A percentile compares a stretch with the other conserved stretches of the same genome.
Evolutionary conservation across 495 filamentous ascomycete species (phyloP).

Genomic region (Aspergillus olivimuriae): DNA sequence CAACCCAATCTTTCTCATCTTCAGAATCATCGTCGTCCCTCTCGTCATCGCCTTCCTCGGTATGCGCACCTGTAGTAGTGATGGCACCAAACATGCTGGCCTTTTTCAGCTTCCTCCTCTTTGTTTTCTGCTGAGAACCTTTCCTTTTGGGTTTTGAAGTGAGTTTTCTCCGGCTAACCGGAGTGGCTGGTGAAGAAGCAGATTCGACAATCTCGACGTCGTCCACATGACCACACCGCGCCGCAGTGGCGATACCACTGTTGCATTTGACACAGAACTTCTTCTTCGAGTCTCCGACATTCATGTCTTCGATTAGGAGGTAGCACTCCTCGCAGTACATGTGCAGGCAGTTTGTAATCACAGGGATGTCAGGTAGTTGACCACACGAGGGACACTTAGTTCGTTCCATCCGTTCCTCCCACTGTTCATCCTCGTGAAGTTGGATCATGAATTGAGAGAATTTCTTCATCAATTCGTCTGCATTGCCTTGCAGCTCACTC

Average conservation of each 20-base stretch:
- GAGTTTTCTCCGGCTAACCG: background rate
- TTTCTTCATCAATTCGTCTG: slow-evolving; percentile 2
- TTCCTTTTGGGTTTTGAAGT: background rate
- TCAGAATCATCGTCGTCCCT: slow-evolving; percentile 7
- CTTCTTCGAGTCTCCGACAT: slow-evolving; percentile 13
- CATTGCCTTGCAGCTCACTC: slow-evolving; percentile 3
- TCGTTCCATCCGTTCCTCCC: slow-evolving; percentile 23
- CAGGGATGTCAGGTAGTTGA: slow-evolving; percentile 16
- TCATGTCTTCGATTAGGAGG: slow-evolving; percentile 13
- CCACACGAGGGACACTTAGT: slow-evolving; percentile 31
- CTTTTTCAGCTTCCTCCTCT: background rate
- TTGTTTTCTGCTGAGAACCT: background rate
- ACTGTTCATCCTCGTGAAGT: slow-evolving; percentile 20
- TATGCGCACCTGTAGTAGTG: background rate
- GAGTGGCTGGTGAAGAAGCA: background rate
- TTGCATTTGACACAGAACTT: slow-evolving; percentile 18
- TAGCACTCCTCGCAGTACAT: slow-evolving; percentile 45
- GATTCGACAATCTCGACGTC: background rate
- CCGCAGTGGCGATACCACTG: slow-evolving; percentile 7
- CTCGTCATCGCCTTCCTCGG: background rate
- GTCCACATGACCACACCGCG: background rate
- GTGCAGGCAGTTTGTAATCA: slow-evolving; percentile 42
- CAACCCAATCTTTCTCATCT: slow-evolving; percentile 24
- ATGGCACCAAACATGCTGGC: background rate
- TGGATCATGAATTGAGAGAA: slow-evolving; percentile 25